Evolutionary conservation across 2,329 filamentous ascomycete species (phyloP).

Genomic region (Fusarium proliferatum): DNA sequence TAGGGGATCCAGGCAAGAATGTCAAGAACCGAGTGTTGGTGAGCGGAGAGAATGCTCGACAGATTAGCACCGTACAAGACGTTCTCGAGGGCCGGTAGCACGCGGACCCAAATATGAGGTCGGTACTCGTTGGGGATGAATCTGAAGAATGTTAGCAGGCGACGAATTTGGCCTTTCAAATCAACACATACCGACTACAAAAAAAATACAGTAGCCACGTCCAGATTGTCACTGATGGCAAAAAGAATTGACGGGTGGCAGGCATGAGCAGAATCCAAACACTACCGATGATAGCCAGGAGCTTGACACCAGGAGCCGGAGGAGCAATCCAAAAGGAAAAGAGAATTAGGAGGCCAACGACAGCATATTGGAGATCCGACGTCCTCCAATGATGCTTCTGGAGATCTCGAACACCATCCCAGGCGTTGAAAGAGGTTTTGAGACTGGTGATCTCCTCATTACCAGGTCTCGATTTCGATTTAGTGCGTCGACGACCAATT

Average conservation of each 20-base stretch:
- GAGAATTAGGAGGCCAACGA: constrained; percentile 78
- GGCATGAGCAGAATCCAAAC: constrained; percentile 81
- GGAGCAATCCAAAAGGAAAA: constrained; percentile 89
- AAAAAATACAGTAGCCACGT: constrained; percentile 93
- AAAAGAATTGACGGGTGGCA: constrained; percentile 88
- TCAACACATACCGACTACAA: constrained; percentile 79
- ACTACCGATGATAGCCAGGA: constrained; percentile 73
- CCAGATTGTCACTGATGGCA: constrained; percentile 86
- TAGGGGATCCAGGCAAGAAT: constrained; percentile 94
- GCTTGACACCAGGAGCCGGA: constrained; percentile 82
- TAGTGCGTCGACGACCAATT: constrained; percentile 52
- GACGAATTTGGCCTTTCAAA: neutral
- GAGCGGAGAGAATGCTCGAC: constrained; percentile 93
- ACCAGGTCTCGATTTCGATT: constrained; percentile 54
- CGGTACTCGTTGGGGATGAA: constrained; percentile 91
- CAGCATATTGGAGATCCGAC: constrained; percentile 86
- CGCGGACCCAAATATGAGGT: constrained; percentile 94
- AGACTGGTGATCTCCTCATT: constrained; percentile 76
- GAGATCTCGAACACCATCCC: constrained; percentile 80
- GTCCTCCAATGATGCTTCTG: constrained; percentile 82
- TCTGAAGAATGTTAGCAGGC: constrained; percentile 56
- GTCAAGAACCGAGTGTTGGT: constrained; percentile 85
- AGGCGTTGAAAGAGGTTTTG: constrained; percentile 83
- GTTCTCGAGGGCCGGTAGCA: constrained; percentile 93
- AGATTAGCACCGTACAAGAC: constrained; percentile 96